A percentile compares a stretch with the other conserved stretches of the same genome.
Conservation (phyloP, 2,329 filamentous ascomycete genomes). For the Gaeumannomyces sp. region DNA sequence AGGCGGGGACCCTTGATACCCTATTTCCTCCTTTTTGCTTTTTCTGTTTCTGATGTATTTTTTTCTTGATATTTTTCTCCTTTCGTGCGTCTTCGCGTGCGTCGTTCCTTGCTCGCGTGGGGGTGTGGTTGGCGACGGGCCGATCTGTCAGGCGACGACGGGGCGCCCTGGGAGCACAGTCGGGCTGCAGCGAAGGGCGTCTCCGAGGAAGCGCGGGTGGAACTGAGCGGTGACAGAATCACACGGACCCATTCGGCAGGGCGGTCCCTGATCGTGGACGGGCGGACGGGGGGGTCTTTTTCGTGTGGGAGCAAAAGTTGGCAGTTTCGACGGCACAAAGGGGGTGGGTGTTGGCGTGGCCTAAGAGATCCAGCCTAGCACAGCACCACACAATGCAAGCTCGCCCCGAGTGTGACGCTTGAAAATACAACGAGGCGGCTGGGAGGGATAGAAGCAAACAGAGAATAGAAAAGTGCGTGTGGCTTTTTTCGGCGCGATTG, state of each 20-base stretch:
- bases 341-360: neutral
- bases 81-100: neutral
- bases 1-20: neutral
- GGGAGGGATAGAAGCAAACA: neutral
- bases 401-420: neutral
- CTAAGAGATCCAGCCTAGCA: conserved; percentile 2
- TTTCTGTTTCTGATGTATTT: neutral
- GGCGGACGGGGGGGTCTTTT: neutral
- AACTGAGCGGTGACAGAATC: conserved; percentile 1
- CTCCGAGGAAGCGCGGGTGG: neutral
- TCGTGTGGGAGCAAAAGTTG: neutral
- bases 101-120: neutral
- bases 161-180: neutral
- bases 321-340: neutral
- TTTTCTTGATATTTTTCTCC: neutral
- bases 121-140: neutral
- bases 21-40: neutral
- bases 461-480: neutral
- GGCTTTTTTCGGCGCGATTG: neutral
- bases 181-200: conserved; percentile 1
- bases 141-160: conserved; percentile 3
- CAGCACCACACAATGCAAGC: neutral
- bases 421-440: neutral
- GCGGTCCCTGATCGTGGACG: conserved; percentile 1
- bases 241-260: conserved; percentile 7